Conservation (phyloP, 176 grass and related monocot species). For the Zoysia pacifica region DNA sequence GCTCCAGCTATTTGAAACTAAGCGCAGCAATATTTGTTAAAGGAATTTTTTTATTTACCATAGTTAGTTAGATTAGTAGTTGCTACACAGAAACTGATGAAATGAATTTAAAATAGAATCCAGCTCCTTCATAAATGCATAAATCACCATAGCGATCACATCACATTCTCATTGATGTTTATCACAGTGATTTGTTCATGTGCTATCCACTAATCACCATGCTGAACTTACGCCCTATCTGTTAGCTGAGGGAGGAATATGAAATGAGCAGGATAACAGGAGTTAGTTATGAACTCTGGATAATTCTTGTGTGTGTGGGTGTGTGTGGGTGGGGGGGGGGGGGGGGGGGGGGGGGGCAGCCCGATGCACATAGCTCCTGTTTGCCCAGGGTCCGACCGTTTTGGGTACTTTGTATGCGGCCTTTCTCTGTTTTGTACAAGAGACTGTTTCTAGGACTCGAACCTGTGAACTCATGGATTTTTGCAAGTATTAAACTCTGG, state of each 20-base stretch:
- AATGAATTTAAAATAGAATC: constrained; percentile 9
- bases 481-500: not conserved
- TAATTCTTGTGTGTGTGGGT: not conserved
- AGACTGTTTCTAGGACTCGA: no score
- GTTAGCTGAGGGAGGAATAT: constrained; percentile 7
- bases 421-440: no score
- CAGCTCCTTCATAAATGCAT: not conserved
- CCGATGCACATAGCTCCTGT: no score
- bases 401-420: no score
- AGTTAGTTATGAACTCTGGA: not conserved
- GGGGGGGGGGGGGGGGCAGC: no score
- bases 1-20: constrained; percentile 5
- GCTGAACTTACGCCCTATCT: not conserved
- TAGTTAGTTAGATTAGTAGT: not conserved
- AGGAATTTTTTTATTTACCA: not conserved
- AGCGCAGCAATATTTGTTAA: not conserved
- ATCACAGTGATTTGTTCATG: not conserved
- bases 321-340: no score
- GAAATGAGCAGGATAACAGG: not conserved
- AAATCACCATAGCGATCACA: not conserved
- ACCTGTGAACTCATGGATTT: no score
- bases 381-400: no score
- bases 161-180: constrained; percentile 6
- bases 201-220: not conserved
- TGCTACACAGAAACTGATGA: not conserved